Evolutionary conservation across 495 filamentous ascomycete genomes (phyloP), one percentile per base, ranked within the genome.

Genomic region (Hypoxylon rickii): DNA sequence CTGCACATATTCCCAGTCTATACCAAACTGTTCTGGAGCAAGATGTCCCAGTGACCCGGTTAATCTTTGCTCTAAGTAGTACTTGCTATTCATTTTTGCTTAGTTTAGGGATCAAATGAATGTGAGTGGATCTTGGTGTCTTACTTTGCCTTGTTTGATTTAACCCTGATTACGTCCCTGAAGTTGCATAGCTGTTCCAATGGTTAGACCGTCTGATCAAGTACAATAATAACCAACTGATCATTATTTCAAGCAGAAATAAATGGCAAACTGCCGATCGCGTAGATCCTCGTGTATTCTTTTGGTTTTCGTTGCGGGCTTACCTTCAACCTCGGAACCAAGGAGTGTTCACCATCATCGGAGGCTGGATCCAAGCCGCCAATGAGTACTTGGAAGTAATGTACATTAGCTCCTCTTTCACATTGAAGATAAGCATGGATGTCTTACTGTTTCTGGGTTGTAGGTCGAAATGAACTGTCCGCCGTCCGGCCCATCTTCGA

Each of bases 1-100:
- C 0, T 21, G n/a, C 22, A 45, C 3, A 24, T 45, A 22, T 0
- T 65, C 58, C 63, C 63, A 66, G 0, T 66, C 58, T 6, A 3
- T 7, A n/a, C 50, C 58, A 33, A 66, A 66, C 45, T 66, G 63
- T 33, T 63, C 63, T 12, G 63, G 63, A 15, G 63, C 44, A 11
- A 12, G 43, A 16, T 47, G 45, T 13, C 58, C 54, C 1, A 17
- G 32, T 40, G 55, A 58, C 13, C 44, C 58, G 5, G 7, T 4
- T 1, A 1, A 1, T n/a, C 58, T 34, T 18, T 6, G 10, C 0
- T 8, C n/a, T 1, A 41, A 5, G 18, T 62, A 62, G 29, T 61
- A 65, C 5, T 10, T 2, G 22, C 51, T 54, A 24, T 39, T 10
- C 21, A 45, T 20, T 11, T 19, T 21, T 39, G 16, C 20, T 40